phyloP scores from a whole-genome alignment of 164 flowering plant genomes.

The Platanus orientalis region DNA sequence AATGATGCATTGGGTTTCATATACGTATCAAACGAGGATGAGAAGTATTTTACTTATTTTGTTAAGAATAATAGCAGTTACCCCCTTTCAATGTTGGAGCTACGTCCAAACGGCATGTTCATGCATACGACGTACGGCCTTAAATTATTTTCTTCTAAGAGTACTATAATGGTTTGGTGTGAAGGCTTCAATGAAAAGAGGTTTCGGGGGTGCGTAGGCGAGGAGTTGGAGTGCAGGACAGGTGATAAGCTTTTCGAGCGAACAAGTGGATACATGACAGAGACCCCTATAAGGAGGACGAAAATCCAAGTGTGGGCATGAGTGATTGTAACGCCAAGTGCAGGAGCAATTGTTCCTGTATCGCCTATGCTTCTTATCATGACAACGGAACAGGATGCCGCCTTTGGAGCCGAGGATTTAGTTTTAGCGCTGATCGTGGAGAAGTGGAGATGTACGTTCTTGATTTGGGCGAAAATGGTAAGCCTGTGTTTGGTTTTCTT shows the following conservation, averaged over 20 bases:
- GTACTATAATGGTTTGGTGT: no score
- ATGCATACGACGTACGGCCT: no score
- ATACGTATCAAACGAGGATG: conserved; percentile 1
- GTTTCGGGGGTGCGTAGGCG: conserved; percentile 5
- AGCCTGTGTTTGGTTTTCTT: no score
- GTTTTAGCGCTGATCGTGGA: neutral
- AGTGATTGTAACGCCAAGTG: conserved; percentile 20
- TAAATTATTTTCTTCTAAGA: no score
- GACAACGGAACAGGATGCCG: conserved; percentile 3
- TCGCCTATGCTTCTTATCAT: conserved; percentile 16
- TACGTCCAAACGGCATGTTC: no score
- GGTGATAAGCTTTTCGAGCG: neutral
- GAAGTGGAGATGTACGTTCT: neutral
- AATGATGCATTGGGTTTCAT: no score
- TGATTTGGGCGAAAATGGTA: no score
- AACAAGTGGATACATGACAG: neutral
- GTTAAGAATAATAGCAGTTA: no score
- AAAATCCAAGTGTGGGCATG: neutral
- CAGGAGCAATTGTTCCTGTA: conserved; percentile 21
- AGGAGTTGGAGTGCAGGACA: conserved; percentile 13
- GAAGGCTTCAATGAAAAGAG: no score
- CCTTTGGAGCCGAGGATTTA: conserved; percentile 6
- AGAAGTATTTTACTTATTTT: conserved; percentile 6
- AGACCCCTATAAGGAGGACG: neutral
- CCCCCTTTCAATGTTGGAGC: neutral